These are phyloP conservation scores for Rhizomucor pusillus DNA, from an alignment of 371 early-diverging fungal species.

Conservation along the genomic window DNA sequence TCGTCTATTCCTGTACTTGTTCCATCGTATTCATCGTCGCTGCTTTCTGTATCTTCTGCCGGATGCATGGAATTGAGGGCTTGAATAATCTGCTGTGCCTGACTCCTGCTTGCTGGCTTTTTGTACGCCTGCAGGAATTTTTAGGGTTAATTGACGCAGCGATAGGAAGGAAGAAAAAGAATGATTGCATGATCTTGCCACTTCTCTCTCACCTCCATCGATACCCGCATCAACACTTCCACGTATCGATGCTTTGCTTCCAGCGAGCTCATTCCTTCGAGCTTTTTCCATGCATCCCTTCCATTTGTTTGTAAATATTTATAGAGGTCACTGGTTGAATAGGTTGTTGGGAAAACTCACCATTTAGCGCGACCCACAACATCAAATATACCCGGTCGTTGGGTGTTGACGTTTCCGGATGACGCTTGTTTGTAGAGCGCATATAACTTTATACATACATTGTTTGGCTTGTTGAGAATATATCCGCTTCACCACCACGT, in stretches of 20 bases:
- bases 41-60: constrained; percentile 21
- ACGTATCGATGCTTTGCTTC: constrained; percentile 35
- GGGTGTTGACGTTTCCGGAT: constrained; percentile 31
- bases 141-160: too few relatives aligned
- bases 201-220: constrained; percentile 20
- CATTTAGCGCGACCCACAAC: constrained; percentile 50
- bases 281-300: constrained; percentile 27
- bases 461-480: too few relatives aligned
- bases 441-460: constrained; percentile 29
- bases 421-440: constrained; percentile 48
- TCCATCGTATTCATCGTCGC: constrained; percentile 13
- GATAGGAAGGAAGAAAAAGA: neutral
- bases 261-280: constrained; percentile 17
- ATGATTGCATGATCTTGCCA: neutral
- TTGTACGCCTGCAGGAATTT: constrained; percentile 27
- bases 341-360: constrained; percentile 20
- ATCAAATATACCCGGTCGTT: constrained; percentile 48
- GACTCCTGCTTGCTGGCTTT: constrained; percentile 36
- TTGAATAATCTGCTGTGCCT: constrained; percentile 46
- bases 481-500: too few relatives aligned
- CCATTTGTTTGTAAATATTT: neutral
- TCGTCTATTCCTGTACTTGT: too few relatives aligned
- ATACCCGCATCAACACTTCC: constrained; percentile 23
- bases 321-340: too few relatives aligned
- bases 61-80: constrained; percentile 33